These are phyloP conservation scores for Aspergillus carbonarius DNA, from an alignment of 2,329 filamentous ascomycete species.

Conservation along the genomic window DNA sequence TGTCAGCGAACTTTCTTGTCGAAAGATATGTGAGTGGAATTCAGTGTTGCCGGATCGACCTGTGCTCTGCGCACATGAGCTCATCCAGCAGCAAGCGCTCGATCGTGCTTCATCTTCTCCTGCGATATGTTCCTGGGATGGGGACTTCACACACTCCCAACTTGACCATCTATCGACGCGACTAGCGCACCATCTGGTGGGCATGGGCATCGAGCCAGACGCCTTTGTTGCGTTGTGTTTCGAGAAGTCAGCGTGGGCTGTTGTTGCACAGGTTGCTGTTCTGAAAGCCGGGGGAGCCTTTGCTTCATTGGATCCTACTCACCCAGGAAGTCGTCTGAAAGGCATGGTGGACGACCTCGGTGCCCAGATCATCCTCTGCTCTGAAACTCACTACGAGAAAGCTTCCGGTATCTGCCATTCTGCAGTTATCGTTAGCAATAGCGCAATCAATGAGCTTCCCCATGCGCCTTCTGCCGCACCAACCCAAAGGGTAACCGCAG, in stretches of 20 bases:
- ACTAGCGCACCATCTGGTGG: conserved; percentile 37
- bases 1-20: conserved; percentile 30
- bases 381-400: conserved; percentile 29
- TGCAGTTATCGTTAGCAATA: conserved; percentile 30
- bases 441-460: conserved; percentile 27
- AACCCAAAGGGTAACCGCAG: conserved; percentile 17
- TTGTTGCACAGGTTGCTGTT: conserved; percentile 43
- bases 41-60: conserved; percentile 26
- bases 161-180: conserved; percentile 39
- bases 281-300: conserved; percentile 46
- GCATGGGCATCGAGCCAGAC: conserved; percentile 41
- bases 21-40: conserved; percentile 38
- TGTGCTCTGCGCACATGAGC: conserved; percentile 37
- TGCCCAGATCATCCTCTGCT: conserved; percentile 36
- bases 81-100: conserved; percentile 35
- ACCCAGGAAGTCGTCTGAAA: conserved; percentile 38
- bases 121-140: conserved; percentile 38
- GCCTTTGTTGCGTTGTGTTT: conserved; percentile 43
- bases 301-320: conserved; percentile 42
- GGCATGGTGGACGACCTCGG: conserved; percentile 38
- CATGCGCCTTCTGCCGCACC: conserved; percentile 19
- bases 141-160: conserved; percentile 37
- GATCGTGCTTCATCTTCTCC: conserved; percentile 22
- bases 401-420: conserved; percentile 28
- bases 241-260: conserved; percentile 46